phyloP scores from a whole-genome alignment of 345 rosid genomes.

The Lagerstroemia speciosa region DNA sequence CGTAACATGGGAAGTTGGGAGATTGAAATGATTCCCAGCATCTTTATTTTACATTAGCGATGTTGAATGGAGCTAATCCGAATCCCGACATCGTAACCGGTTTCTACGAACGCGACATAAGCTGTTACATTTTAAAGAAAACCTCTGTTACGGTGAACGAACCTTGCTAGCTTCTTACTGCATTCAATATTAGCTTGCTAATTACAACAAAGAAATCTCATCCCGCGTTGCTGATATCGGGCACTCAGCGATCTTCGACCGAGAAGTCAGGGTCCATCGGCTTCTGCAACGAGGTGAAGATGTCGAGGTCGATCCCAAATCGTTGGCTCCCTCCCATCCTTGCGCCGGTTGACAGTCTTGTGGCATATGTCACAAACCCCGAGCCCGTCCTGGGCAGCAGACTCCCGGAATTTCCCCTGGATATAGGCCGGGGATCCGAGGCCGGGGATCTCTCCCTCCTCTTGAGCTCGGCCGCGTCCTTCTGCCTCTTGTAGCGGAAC shows the following conservation, averaged over 20 bases:
- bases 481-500: slow-evolving; percentile 32
- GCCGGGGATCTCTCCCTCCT: slow-evolving; percentile 16
- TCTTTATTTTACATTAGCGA: too few relatives aligned
- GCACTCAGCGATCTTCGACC: slow-evolving; percentile 20
- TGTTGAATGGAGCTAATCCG: too few relatives aligned
- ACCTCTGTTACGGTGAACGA: not conserved
- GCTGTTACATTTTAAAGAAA: not conserved
- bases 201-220: not conserved
- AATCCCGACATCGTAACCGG: too few relatives aligned
- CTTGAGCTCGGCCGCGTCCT: slow-evolving; percentile 28
- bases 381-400: slow-evolving; percentile 8
- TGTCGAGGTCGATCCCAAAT: slow-evolving; percentile 10
- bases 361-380: slow-evolving; percentile 7
- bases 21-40: too few relatives aligned
- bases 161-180: not conserved
- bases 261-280: slow-evolving; percentile 39
- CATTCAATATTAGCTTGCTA: not conserved
- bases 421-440: not conserved
- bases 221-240: not conserved
- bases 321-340: slow-evolving; percentile 30
- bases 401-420: not conserved
- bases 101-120: not conserved
- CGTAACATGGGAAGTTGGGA: too few relatives aligned
- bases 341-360: slow-evolving; percentile 19
- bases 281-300: slow-evolving; percentile 25